Percentiles rank a stretch among this genome's conserved stretches.
Conservation (phyloP, 2,329 filamentous ascomycete genomes). For the Bipolaris bicolor region DNA sequence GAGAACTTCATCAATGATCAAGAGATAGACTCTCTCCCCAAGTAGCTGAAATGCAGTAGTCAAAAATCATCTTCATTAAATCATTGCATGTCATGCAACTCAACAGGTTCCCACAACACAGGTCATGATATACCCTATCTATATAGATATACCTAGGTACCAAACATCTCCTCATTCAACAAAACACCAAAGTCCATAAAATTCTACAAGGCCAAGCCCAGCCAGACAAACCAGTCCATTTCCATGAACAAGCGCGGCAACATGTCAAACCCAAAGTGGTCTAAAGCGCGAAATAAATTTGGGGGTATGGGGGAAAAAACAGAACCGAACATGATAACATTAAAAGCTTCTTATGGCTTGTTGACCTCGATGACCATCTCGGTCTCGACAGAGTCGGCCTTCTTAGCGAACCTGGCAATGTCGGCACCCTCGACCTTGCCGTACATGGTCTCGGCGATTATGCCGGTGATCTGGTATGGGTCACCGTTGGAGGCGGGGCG, state of each 20-base stretch:
- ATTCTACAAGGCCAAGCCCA: not conserved
- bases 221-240: slow-evolving; percentile 1
- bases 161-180: not conserved
- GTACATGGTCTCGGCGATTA: slow-evolving; percentile 74
- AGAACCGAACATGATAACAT: not conserved
- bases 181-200: not conserved
- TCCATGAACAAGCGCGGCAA: not conserved
- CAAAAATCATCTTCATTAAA: not conserved
- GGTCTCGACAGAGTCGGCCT: slow-evolving; percentile 42
- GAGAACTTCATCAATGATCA: too few species aligned
- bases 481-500: slow-evolving; percentile 79
- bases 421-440: slow-evolving; percentile 59
- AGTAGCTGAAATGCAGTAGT: not conserved
- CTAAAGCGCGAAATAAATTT: slow-evolving; percentile 7
- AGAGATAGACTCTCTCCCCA: too few species aligned
- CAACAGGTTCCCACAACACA: not conserved
- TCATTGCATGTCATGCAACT: not conserved
- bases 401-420: slow-evolving; percentile 50
- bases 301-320: slow-evolving; percentile 20
- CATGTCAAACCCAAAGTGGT: slow-evolving; percentile 1
- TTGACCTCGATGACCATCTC: slow-evolving; percentile 42
- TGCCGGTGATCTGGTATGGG: slow-evolving; percentile 83
- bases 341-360: slow-evolving; percentile 32
- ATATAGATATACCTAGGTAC: not conserved
- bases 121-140: not conserved